Conservation (phyloP, 306 rosid genomes). For the Vigna nakashimae region DNA sequence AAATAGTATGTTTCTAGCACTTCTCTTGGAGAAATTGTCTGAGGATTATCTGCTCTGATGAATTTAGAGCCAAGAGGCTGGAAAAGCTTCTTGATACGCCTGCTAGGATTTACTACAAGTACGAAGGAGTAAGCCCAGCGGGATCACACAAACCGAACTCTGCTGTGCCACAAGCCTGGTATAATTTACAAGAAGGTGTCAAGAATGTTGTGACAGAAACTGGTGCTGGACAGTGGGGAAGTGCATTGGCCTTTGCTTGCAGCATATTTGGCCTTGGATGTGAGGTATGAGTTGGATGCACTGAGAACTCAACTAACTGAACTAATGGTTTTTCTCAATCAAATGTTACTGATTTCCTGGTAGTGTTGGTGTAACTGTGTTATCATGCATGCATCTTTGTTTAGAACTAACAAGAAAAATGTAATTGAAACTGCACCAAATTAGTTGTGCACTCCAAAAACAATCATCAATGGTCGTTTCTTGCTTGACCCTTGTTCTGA, state of each 20-base stretch:
- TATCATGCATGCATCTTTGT: conserved; percentile 8
- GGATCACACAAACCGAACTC: conserved; percentile 97
- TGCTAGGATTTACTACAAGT: conserved; percentile 93
- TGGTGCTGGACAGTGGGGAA: conserved; percentile 99
- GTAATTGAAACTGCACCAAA: conserved; percentile 16
- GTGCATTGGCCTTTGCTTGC: conserved; percentile 91
- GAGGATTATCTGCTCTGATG: conserved; percentile 23
- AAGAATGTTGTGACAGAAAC: conserved; percentile 95
- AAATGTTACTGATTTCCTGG: conserved; percentile 2
- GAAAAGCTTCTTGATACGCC: conserved; percentile 94
- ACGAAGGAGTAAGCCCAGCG: conserved; percentile 95
- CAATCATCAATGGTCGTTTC: conserved; percentile 16
- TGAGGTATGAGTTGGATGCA: conserved; percentile 60
- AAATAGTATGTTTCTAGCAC: background rate
- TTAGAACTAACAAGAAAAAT: background rate
- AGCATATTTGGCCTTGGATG: conserved; percentile 88
- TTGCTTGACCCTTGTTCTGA: background rate
- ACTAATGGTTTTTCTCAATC: conserved; percentile 12
- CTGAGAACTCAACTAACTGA: background rate
- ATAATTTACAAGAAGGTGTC: conserved; percentile 81
- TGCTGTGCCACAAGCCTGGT: conserved; percentile 96
- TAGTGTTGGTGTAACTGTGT: conserved; percentile 9
- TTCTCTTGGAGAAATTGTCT: background rate
- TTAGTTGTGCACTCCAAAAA: background rate
- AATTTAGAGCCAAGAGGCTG: conserved; percentile 86